A percentile compares a stretch with the other conserved stretches of the same genome.
Conservation (phyloP, 345 rosid genomes). For the Brassica juncea region DNA sequence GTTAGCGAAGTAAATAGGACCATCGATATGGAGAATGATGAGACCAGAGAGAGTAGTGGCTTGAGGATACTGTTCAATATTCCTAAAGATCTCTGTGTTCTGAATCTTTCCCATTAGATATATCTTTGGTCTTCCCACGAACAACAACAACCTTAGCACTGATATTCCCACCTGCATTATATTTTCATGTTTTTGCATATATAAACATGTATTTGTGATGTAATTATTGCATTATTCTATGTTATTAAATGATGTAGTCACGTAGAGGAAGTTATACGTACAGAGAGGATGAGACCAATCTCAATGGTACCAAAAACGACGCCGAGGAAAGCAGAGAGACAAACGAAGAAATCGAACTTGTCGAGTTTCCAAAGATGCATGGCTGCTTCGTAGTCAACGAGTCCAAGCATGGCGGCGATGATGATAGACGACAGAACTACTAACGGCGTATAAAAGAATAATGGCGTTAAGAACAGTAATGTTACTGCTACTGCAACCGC, state of each 20-base stretch:
- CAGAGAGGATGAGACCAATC: constrained; percentile 72
- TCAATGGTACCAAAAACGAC: constrained; percentile 76
- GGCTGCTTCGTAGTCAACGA: constrained; percentile 74
- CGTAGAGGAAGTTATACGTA: constrained; percentile 31
- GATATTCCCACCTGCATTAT: constrained; percentile 68
- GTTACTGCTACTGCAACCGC: constrained; percentile 75
- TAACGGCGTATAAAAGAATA: constrained; percentile 80
- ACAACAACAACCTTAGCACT: constrained; percentile 64
- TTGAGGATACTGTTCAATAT: not conserved
- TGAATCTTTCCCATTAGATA: constrained; percentile 66
- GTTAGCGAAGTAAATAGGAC: constrained; percentile 88
- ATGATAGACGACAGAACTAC: constrained; percentile 82
- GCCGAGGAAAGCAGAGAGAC: constrained; percentile 69
- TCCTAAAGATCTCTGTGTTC: constrained; percentile 38
- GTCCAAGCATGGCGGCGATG: constrained; percentile 87
- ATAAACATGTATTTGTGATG: not conserved
- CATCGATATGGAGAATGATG: constrained; percentile 71
- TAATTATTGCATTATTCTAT: not conserved
- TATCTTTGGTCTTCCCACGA: constrained; percentile 83
- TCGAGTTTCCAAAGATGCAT: constrained; percentile 74
- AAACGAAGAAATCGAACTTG: constrained; percentile 80
- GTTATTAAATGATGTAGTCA: not conserved
- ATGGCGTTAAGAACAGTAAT: constrained; percentile 66
- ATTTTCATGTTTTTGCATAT: not conserved
- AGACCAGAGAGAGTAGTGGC: constrained; percentile 58